Conservation (phyloP, 352 stramenopile species). For the Phytophthora rubi region DNA sequence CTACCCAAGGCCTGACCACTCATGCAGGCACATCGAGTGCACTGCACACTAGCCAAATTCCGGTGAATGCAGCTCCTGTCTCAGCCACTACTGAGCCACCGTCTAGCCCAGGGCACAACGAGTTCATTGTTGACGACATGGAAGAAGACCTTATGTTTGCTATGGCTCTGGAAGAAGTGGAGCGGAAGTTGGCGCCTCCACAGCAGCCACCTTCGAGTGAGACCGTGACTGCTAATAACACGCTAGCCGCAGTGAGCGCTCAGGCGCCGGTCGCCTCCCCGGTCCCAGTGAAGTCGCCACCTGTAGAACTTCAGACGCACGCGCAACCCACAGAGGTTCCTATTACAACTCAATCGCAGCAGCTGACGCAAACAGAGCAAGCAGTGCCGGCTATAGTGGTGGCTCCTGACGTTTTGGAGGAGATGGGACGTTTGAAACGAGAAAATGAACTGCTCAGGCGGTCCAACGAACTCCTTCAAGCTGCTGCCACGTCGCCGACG, state of each 20-base stretch:
- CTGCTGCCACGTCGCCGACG: slow-evolving; percentile 30
- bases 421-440: slow-evolving; percentile 70
- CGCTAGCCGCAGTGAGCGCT: slow-evolving; percentile 1
- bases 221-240: slow-evolving; percentile 4
- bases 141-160: slow-evolving; percentile 75
- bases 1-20: neutral
- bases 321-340: slow-evolving; percentile 1
- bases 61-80: neutral
- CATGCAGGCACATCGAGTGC: neutral
- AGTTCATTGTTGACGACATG: slow-evolving; percentile 69
- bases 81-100: neutral
- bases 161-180: slow-evolving; percentile 69
- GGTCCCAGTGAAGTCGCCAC: neutral
- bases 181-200: slow-evolving; percentile 48
- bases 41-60: neutral
- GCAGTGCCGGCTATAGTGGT: neutral
- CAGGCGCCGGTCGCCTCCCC: slow-evolving; percentile 2
- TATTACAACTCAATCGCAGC: slow-evolving; percentile 12
- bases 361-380: slow-evolving; percentile 3
- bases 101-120: slow-evolving; percentile 28
- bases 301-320: slow-evolving; percentile 5
- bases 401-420: slow-evolving; percentile 49
- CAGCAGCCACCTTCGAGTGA: slow-evolving; percentile 24
- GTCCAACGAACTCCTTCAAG: slow-evolving; percentile 71
- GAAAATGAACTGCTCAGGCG: slow-evolving; percentile 71